Base-by-base conservation (phyloP, 2,329 filamentous ascomycete genomes). In the Dactylonectria estremocensis region DNA sequence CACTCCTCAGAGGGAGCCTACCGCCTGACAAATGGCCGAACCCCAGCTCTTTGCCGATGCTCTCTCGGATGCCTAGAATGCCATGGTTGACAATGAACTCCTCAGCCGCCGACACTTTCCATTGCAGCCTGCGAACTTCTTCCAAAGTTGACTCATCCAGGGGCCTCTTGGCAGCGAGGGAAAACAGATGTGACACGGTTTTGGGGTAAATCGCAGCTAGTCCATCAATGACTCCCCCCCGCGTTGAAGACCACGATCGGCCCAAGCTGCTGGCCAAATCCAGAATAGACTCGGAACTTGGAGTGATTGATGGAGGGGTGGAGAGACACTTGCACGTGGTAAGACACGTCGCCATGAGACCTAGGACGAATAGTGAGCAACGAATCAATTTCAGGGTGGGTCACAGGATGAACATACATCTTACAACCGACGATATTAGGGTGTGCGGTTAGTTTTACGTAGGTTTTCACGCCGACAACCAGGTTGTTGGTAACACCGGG, bases 361-460 rank as follows among this genome's bases (percentile, higher is more conserved):
- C 90, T 91, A 53, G 24, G 24, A 28, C 24, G 24, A 13, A 20
- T 18, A 90, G 83, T 88, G 5, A 56, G 28, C 43, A 48, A 50
- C 4, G 24, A 28, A 28, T 28, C n/a, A 3, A 31, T 5, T 18
- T 1, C 20, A 28, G 35, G 14, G 8, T 43, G 14, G 8, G 10
- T 83, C 77, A 92, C 89, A 72, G 88, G 85, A 33, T n/a, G 90
- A 56, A 92, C 87, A 74, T 91, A 88, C 73, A 92, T 86, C 80
- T 92, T 92, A 80, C 88, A 90, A 61, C 90, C 90, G 3, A 91
- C 89, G 66, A 92, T 91, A 74, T 92, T 92, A 16, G 88, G 86
- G 76, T 92, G 89, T 61, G 84, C 80, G 2, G 90, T 84, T n/a
- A 92, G 86, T 0, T 74, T 77, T 16, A 78, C 87, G 75, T 88